Base-by-base conservation (phyloP, 257 asterid species). In the Linaria vulgaris region DNA sequence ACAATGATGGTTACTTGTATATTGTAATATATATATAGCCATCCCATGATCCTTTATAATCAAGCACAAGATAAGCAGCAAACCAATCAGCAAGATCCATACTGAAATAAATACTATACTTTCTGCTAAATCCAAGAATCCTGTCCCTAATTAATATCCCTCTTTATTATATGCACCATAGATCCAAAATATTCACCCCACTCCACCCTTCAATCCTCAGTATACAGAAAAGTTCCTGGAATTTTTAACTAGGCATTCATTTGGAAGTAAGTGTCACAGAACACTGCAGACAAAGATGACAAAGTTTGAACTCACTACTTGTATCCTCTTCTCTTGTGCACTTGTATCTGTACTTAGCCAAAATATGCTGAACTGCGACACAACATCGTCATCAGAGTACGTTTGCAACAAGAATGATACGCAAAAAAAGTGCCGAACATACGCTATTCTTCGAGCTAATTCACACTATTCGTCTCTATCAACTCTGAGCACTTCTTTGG, bases 401-500 rank as follows among this genome's bases (percentile, higher is more conserved):
- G 66, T 34, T 31, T 81, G 87, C 58, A 61, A 45, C 25, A 68
- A 50, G 0, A 71, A 54, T 5, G 43, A 58, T 51, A 44, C 55
- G 19, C 23, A 50, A 50, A 34, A 58, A 24, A 73, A 53, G 2
- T 84, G 91, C 79, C 61, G 12, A 0, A 84, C 91, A 9, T 82
- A 59, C 61, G 86, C 85, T 6, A 4, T 84, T 66, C 70, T 84
- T 56, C 77, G 69, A 1, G 80, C 88, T 6, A 82, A 76, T 75
- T 59, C 94, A 45, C 55, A 61, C 63, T 83, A 63, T 66, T 59
- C 79, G 3, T 79, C 84, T 56, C 69, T 78, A 30, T 71, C 72
- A 49, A 82, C 78, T 78, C 82, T 80, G 59, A 78, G 74, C 68
- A 51, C 50, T 41, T 72, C 50, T 57, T 64, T 83, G 23, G 78